A percentile compares a stretch with the other conserved stretches of the same genome.
These are phyloP conservation scores for Collybiopsis luxurians DNA, from an alignment of 768 basidiomycete genomes.

Conservation along the genomic window DNA sequence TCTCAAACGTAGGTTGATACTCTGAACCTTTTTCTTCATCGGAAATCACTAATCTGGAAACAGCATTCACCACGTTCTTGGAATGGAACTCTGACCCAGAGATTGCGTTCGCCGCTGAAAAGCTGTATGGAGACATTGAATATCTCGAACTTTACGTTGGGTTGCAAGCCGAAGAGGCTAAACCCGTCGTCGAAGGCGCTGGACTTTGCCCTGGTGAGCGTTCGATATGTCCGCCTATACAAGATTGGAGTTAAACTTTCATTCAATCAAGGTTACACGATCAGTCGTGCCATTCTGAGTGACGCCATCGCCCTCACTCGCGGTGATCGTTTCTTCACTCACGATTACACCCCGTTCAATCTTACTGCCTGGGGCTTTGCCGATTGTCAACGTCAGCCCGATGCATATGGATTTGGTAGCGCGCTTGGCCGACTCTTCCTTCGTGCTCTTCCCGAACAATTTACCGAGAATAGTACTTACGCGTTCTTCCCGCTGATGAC, in stretches of 20 bases:
- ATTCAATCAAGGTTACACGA: conserved; percentile 84
- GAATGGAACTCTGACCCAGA: conserved; percentile 81
- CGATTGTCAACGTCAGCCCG: conserved; percentile 74
- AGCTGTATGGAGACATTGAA: conserved; percentile 73
- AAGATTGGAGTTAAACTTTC: too few relatives aligned
- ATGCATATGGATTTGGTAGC: conserved; percentile 62
- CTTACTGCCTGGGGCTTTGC: conserved; percentile 83
- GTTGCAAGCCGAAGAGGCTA: conserved; percentile 75
- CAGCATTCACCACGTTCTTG: conserved; percentile 66
- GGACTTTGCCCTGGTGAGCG: conserved; percentile 76
- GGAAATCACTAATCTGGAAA: not conserved
- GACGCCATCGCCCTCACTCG: conserved; percentile 87
- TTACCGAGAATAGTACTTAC: conserved; percentile 65
- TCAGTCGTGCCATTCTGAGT: conserved; percentile 80
- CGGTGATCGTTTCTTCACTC: conserved; percentile 79
- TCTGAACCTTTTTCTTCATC: not conserved
- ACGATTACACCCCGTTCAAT: conserved; percentile 80
- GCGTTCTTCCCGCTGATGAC: conserved; percentile 91
- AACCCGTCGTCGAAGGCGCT: conserved; percentile 73
- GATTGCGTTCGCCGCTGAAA: conserved; percentile 71
- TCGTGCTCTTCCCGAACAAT: conserved; percentile 71
- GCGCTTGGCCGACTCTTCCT: conserved; percentile 72
- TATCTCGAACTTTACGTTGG: conserved; percentile 81
- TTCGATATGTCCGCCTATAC: not conserved
- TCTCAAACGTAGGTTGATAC: conserved; percentile 56